These are phyloP conservation scores for Neurospora tetrasperma DNA, from an alignment of 495 filamentous ascomycete species.

Conservation along the genomic window DNA sequence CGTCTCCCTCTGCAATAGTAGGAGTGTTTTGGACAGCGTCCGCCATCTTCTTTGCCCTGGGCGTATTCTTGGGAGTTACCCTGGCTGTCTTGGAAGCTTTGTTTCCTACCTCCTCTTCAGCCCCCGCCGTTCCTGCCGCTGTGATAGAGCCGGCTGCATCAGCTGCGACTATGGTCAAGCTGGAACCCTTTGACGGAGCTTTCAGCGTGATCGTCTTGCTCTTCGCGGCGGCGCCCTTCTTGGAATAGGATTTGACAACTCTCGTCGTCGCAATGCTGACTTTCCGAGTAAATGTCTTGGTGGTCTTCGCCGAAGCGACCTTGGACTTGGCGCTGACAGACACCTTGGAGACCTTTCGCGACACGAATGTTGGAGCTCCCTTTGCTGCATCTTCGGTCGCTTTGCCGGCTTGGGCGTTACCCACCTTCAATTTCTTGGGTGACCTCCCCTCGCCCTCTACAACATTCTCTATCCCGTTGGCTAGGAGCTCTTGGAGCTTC, in stretches of 20 bases:
- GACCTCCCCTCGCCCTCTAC: constrained; percentile 6
- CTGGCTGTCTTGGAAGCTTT: constrained; percentile 3
- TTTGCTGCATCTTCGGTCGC: constrained; percentile 16
- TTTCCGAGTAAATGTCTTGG: neutral
- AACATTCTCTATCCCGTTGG: constrained; percentile 6
- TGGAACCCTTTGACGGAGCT: constrained; percentile 9
- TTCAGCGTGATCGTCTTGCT: constrained; percentile 4
- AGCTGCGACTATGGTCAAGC: constrained; percentile 19
- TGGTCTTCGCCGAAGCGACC: constrained; percentile 8
- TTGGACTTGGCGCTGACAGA: constrained; percentile 25
- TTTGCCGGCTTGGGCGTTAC: constrained; percentile 18
- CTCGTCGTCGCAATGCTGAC: constrained; percentile 13
- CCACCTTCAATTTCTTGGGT: constrained; percentile 23
- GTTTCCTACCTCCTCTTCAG: neutral
- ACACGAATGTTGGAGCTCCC: constrained; percentile 23
- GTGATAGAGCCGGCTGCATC: neutral
- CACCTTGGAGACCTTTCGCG: constrained; percentile 28
- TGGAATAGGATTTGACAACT: constrained; percentile 21
- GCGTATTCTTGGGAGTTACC: constrained; percentile 7
- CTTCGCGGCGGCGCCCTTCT: constrained; percentile 15
- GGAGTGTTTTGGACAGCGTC: neutral
- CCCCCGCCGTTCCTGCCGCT: constrained; percentile 3
- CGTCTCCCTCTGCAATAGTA: neutral
- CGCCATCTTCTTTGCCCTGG: constrained; percentile 4
- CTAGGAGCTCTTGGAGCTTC: constrained; percentile 23